phyloP scores from a whole-genome alignment of 495 filamentous ascomycete genomes.

The Neurospora africana region DNA sequence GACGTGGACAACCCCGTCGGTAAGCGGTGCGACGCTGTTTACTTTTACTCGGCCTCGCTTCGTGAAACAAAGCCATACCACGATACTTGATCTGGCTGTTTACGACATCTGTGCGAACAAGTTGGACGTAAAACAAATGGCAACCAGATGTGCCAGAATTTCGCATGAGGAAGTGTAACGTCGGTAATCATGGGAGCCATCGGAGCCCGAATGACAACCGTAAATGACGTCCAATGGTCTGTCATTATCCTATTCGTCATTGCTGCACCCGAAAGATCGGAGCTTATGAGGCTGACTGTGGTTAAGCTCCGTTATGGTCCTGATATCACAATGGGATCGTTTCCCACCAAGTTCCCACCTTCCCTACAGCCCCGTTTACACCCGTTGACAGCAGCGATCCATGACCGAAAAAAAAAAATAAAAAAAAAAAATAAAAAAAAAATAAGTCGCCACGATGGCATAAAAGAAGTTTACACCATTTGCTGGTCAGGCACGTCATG shows the following conservation, averaged over 20 bases:
- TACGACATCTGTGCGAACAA: neutral
- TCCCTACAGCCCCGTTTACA: neutral
- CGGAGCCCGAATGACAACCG: neutral
- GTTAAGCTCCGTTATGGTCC: neutral
- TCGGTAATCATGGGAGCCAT: neutral
- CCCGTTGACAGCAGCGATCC: neutral
- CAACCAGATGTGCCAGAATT: neutral
- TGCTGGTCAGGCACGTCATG: neutral
- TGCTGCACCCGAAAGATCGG: neutral
- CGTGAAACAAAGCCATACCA: neutral
- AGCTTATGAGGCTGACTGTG: neutral
- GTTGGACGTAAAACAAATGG: neutral
- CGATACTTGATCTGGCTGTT: neutral
- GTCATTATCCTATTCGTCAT: neutral
- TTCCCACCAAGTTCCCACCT: neutral
- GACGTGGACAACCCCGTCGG: neutral
- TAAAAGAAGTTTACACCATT: neutral
- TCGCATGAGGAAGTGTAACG: neutral
- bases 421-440: too few relatives aligned
- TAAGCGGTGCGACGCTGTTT: neutral
- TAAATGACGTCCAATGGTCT: neutral
- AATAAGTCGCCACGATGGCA: neutral
- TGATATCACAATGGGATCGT: neutral
- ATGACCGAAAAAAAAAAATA: neutral
- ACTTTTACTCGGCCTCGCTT: neutral